phyloP scores from a whole-genome alignment of 2,329 filamentous ascomycete species.

The Trichoderma sp. region DNA sequence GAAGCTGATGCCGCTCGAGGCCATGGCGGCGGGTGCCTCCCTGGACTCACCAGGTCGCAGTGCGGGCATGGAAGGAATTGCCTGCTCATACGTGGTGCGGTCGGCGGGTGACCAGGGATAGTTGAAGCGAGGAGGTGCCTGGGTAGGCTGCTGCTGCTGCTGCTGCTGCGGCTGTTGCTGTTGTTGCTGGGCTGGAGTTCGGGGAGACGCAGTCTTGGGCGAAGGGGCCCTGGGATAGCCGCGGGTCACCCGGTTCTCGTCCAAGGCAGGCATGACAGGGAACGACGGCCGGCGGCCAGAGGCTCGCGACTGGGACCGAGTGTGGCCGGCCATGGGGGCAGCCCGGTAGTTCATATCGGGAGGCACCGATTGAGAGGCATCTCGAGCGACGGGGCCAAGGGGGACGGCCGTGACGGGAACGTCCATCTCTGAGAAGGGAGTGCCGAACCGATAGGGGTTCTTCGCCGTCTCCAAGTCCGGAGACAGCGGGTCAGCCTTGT shows the following conservation, averaged over 20 bases:
- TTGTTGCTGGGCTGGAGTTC: conserved; percentile 36
- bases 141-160: conserved; percentile 45
- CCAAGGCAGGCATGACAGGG: conserved; percentile 67
- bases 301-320: conserved; percentile 56
- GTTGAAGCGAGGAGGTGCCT: conserved; percentile 56
- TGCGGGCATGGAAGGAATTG: conserved; percentile 44
- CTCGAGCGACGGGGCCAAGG: conserved; percentile 71
- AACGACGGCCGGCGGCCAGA: conserved; percentile 68
- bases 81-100: conserved; percentile 50
- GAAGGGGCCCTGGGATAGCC: conserved; percentile 39
- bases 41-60: conserved; percentile 33
- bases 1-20: conserved; percentile 62
- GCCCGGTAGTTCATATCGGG: conserved; percentile 84
- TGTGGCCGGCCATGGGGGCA: conserved; percentile 40
- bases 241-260: conserved; percentile 61
- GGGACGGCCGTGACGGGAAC: conserved; percentile 76
- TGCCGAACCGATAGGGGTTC: conserved; percentile 74
- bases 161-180: background rate
- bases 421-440: conserved; percentile 88
- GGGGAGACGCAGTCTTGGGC: conserved; percentile 43
- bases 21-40: conserved; percentile 39
- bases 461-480: conserved; percentile 60
- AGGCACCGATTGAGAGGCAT: conserved; percentile 86
- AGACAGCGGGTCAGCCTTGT: conserved; percentile 53
- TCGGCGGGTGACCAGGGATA: conserved; percentile 60